Conservation (phyloP, 345 rosid genomes). For the Clarkia xantiana region DNA sequence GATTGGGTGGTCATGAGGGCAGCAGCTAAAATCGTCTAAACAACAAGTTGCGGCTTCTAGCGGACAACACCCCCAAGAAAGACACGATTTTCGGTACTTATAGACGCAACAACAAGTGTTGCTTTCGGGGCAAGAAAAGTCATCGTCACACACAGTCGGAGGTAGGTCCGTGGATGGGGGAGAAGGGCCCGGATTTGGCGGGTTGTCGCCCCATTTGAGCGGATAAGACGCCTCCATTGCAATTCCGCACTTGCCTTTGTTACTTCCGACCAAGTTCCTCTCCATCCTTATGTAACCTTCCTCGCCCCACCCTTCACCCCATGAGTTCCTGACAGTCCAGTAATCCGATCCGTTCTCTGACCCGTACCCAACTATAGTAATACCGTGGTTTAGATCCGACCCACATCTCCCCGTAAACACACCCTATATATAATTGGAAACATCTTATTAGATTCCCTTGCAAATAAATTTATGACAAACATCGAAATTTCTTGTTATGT, state of each 20-base stretch:
- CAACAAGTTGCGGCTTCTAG: slow-evolving; percentile 80
- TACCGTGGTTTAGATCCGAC: slow-evolving; percentile 74
- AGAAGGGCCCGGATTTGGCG: slow-evolving; percentile 91
- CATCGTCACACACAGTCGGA: slow-evolving; percentile 55
- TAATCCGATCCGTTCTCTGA: slow-evolving; percentile 59
- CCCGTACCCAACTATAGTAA: slow-evolving; percentile 82
- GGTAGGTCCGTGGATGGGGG: slow-evolving; percentile 85
- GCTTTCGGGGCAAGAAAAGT: slow-evolving; percentile 51
- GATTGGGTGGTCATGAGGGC: slow-evolving; percentile 78
- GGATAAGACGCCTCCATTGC: slow-evolving; percentile 84
- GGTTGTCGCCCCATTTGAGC: slow-evolving; percentile 61
- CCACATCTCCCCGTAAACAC: slow-evolving; percentile 68
- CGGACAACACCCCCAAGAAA: slow-evolving; percentile 93
- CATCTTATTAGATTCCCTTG: not conserved
- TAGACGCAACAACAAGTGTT: slow-evolving; percentile 78
- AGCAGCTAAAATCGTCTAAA: slow-evolving; percentile 63
- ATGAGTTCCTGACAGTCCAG: slow-evolving; percentile 80
- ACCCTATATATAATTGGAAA: slow-evolving; percentile 31
- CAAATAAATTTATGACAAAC: not conserved
- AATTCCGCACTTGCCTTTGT: slow-evolving; percentile 76
- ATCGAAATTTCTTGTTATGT: no score
- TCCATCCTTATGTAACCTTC: slow-evolving; percentile 62
- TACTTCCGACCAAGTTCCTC: slow-evolving; percentile 23
- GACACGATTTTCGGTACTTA: slow-evolving; percentile 49
- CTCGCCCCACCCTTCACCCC: slow-evolving; percentile 88